phyloP scores from a whole-genome alignment of 108 stramenopile species.

The Conticribra guillardii region DNA sequence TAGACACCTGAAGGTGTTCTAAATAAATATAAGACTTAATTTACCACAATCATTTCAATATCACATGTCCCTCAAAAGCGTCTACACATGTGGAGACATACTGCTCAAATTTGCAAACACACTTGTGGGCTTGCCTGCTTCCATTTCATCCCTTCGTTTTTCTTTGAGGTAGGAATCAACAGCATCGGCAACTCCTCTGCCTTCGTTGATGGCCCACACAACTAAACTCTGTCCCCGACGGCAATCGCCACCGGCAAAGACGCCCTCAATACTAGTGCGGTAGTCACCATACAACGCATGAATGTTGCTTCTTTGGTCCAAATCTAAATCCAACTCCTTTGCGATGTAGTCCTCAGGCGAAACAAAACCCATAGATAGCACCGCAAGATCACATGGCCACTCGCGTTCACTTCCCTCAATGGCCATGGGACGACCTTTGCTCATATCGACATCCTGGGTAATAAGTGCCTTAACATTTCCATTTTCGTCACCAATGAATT shows the following conservation, averaged over 20 bases:
- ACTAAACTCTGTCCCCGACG: slow-evolving; percentile 96
- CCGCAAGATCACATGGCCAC: slow-evolving; percentile 91
- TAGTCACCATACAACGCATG: slow-evolving; percentile 96
- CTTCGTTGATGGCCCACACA: slow-evolving; percentile 99
- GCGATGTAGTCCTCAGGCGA: slow-evolving; percentile 90
- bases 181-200: slow-evolving; percentile 92
- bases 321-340: slow-evolving; percentile 81
- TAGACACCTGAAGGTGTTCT: background rate
- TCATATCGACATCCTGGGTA: slow-evolving; percentile 95
- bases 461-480: slow-evolving; percentile 94
- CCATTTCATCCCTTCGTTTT: slow-evolving; percentile 67
- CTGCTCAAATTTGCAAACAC: slow-evolving; percentile 86
- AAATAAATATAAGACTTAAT: background rate
- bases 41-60: background rate
- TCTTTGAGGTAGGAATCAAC: slow-evolving; percentile 80
- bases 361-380: slow-evolving; percentile 98
- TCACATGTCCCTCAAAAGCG: slow-evolving; percentile 2
- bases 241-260: slow-evolving; percentile 98
- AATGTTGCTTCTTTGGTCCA: slow-evolving; percentile 95
- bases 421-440: slow-evolving; percentile 70
- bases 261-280: slow-evolving; percentile 92
- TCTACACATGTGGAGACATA: slow-evolving; percentile 62
- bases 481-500: slow-evolving; percentile 91
- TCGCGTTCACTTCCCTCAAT: slow-evolving; percentile 92
- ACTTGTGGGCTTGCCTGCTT: slow-evolving; percentile 54